Evolutionary conservation across 139 green algal species (phyloP).

Genomic region (Tetratostichococcus sp.): DNA sequence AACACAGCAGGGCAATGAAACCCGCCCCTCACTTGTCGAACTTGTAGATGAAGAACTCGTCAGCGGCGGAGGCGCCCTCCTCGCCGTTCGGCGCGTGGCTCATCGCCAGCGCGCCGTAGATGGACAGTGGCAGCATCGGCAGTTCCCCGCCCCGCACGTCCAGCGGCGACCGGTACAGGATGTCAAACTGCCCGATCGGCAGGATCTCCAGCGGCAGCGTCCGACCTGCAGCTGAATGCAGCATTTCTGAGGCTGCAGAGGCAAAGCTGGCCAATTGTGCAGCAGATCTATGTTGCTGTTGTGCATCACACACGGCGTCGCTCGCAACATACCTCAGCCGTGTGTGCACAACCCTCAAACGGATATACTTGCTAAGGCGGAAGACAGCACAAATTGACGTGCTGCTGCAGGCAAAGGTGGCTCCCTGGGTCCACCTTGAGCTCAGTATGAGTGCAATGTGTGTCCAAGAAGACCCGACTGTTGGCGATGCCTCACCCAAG

Average conservation of each 20-base stretch:
- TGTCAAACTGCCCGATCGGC: constrained; percentile 72
- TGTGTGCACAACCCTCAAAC: no score
- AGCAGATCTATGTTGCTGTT: no score
- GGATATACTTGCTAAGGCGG: no score
- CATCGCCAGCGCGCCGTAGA: constrained; percentile 70
- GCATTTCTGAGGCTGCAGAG: not conserved
- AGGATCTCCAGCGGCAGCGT: constrained; percentile 80
- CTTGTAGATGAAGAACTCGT: constrained; percentile 76
- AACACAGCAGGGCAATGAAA: no score
- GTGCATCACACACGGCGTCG: no score
- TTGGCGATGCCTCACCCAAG: not conserved
- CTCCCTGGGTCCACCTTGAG: no score
- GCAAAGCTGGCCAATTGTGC: not conserved
- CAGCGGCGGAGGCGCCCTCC: constrained; percentile 40
- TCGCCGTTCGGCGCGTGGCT: constrained; percentile 30
- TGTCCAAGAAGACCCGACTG: not conserved
- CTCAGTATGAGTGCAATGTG: no score
- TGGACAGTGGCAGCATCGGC: constrained; percentile 76
- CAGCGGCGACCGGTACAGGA: constrained; percentile 67
- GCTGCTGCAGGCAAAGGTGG: no score
- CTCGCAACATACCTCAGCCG: no score
- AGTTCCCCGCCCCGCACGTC: constrained; percentile 77
- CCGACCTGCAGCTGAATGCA: constrained; percentile 7
- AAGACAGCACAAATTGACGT: no score
- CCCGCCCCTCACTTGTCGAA: constrained; percentile 70